A percentile compares a stretch with the other conserved stretches of the same genome.
Evolutionary conservation across 2,329 filamentous ascomycete genomes (phyloP).

Genomic region (Leptographium radiaticola): DNA sequence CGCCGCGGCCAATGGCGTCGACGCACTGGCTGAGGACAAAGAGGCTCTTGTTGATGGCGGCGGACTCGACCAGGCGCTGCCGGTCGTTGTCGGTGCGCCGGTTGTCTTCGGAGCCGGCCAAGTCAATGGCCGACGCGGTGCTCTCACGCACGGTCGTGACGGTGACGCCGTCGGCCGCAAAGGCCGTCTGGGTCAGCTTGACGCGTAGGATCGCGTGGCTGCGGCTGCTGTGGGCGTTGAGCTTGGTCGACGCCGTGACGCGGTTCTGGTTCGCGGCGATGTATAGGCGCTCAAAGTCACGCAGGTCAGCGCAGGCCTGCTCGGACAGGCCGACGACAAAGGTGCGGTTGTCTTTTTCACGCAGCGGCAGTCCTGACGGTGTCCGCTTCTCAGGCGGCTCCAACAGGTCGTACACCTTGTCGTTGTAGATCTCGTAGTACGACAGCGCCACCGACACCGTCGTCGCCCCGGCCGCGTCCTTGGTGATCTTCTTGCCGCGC

Average conservation of each 20-base stretch:
- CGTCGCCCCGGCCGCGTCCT: constrained; percentile 60
- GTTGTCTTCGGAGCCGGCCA: constrained; percentile 94
- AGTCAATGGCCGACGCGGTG: constrained; percentile 84
- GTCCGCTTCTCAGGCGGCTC: constrained; percentile 80
- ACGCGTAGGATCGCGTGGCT: constrained; percentile 87
- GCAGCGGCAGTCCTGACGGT: constrained; percentile 63
- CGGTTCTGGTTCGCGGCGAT: constrained; percentile 87
- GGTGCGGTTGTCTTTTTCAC: constrained; percentile 78
- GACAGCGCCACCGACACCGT: constrained; percentile 64
- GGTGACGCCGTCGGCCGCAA: constrained; percentile 27
- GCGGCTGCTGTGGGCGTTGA: constrained; percentile 81
- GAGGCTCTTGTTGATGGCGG: constrained; percentile 93
- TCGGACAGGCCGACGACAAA: constrained; percentile 79
- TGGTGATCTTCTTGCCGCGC: constrained; percentile 69
- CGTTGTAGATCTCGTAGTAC: constrained; percentile 96
- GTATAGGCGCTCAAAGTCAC: constrained; percentile 82
- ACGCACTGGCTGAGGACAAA: constrained; percentile 93
- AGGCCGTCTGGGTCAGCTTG: constrained; percentile 64
- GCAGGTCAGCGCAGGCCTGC: constrained; percentile 66
- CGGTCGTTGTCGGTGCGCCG: constrained; percentile 86
- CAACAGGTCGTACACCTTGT: constrained; percentile 86
- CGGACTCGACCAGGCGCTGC: constrained; percentile 84
- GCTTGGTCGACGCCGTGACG: constrained; percentile 79
- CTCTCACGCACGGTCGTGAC: constrained; percentile 45
- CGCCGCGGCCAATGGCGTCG: constrained; percentile 71